Evolutionary conservation across 768 basidiomycete genomes (phyloP), one percentile per base, ranked within the genome.

Genomic region (Hysterangium stoloniferum): DNA sequence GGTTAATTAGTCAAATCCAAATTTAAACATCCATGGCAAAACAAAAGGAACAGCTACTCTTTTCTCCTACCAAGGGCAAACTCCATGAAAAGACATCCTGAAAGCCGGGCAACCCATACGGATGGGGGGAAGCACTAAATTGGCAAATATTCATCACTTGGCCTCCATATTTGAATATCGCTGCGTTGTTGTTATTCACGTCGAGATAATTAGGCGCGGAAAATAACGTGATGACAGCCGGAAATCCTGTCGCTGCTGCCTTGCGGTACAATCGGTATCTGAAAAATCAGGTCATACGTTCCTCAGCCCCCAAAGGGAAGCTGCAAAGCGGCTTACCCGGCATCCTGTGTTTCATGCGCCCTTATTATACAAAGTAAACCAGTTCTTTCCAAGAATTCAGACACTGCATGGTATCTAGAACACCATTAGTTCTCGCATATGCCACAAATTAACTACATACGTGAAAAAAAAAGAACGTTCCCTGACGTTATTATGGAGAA

Each of bases 41-140:
- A n/a, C n/a, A n/a, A n/a, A n/a, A n/a, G n/a, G n/a, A n/a, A n/a
- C n/a, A n/a, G n/a, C n/a, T 58, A 91, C 95, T 98, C 70, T 99
- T 98, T 67, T 94, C 88, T 56, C 94, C 96, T 6, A 99, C 96
- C 61, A 98, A 98, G 0, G 96, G 95, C 53, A 99, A 67, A 72
- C 85, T 89, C 95, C 95, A 99, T 0, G 96, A 96, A 64, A 99
- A 99, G 20, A 94, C 94, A 59, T 98, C 95, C 94, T 98, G 97
- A 62, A 99, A 99, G 67, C 98, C 98, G 4, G 95, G 96, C 48
- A 99, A 71, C 95, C 94, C 97, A 64, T 97, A 98, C 6, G 79
- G 79, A 54, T 96, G 94, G 12, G 94, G 93, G 1, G 86, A 87
- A 65, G 87, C 92, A 68, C 96, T 96, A 72, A 96, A 98, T 64